These are phyloP conservation scores for Wickerhamomyces sp. DNA, from an alignment of 1,139 yeast genomes.

Conservation along the genomic window DNA sequence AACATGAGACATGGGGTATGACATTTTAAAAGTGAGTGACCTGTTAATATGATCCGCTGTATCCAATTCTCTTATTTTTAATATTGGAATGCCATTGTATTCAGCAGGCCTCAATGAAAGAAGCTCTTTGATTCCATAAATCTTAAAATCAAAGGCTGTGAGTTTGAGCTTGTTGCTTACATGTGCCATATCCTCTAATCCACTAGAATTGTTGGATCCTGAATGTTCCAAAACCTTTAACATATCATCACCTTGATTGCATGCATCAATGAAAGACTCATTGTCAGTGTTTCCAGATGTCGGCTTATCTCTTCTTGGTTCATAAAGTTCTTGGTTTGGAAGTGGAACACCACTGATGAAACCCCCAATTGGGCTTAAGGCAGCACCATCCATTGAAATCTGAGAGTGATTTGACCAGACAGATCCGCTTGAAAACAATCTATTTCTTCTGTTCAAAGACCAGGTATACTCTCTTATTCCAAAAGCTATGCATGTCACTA, in stretches of 20 bases:
- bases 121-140: constrained; percentile 15
- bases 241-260: neutral
- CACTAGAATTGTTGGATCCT: neutral
- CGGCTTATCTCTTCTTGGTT: no score
- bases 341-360: neutral
- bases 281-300: no score
- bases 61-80: neutral
- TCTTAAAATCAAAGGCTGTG: neutral
- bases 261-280: no score
- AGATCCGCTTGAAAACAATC: constrained; percentile 14
- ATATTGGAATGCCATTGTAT: constrained; percentile 11
- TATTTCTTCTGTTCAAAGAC: constrained; percentile 14
- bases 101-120: constrained; percentile 13
- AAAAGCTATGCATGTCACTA: constrained; percentile 13
- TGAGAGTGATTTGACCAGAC: constrained; percentile 15
- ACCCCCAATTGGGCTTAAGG: neutral
- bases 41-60: neutral
- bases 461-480: constrained; percentile 19
- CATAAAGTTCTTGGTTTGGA: neutral
- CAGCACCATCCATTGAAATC: neutral
- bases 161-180: neutral
- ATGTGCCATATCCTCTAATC: neutral
- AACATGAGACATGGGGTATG: constrained; percentile 5
- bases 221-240: neutral
- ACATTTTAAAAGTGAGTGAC: constrained; percentile 2